Base-by-base conservation (phyloP, 1,139 yeast genomes). In the Pichia sp. region DNA sequence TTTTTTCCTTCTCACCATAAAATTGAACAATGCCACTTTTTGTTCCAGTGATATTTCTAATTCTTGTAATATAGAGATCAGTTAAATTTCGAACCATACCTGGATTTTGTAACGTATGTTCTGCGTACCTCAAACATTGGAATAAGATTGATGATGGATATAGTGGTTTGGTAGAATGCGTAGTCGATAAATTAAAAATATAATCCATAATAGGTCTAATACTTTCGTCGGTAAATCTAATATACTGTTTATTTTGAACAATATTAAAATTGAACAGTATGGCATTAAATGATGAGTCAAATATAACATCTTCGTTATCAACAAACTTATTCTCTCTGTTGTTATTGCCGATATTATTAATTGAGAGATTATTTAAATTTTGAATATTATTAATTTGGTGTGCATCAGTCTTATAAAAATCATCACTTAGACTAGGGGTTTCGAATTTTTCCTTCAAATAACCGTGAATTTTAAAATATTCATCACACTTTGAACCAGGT, bases 131-230 rank as follows among this genome's bases (percentile, higher is more conserved):
- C 14, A 84, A 64, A 60, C 86, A 74, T 65, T 85, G 93, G 62
- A 78, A 86, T 0, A 84, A 67, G 8, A 84, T 73, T 0, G 87
- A 81, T 0, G 93, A 89, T 0, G 91, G 88, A 16, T 80, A 68
- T 45, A 81, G 78, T 0, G 89, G 75, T 51, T 79, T 75, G 60
- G 82, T 87, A 38, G 70, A 73, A 53, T 70, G 60, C 50, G 62
- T 67, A 34, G 71, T 73, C 50, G 73, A 75, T 52, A 84, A 66
- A 4, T 67, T 64, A 54, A 82, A 79, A 19, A 84, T 71, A 54
- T 77, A 75, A 55, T 83, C 82, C 52, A 85, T 70, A 30, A 84
- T 73, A 14, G 74, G 70, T 0, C 87, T 81, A 25, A 86, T 82
- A 62, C 84, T 89, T 53, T 79, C 76, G 60, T 84, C 90, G n/a